Evolutionary conservation across 2,329 filamentous ascomycete species (phyloP).

Genomic region (Sporothrix brunneoviolacea): DNA sequence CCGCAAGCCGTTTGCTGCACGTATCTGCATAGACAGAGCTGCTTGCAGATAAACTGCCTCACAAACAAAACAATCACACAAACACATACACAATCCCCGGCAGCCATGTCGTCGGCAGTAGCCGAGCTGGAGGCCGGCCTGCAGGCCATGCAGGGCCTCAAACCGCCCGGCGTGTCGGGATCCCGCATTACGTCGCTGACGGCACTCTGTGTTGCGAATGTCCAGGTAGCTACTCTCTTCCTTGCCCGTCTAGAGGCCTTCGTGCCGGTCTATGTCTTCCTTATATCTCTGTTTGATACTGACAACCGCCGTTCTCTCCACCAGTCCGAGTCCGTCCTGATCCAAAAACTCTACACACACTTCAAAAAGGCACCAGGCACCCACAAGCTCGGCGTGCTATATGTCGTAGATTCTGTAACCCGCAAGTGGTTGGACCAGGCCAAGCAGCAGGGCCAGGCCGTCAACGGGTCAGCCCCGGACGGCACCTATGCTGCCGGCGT

Average conservation of each 20-base stretch:
- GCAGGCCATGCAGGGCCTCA: slow-evolving; percentile 84
- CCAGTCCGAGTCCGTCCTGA: slow-evolving; percentile 87
- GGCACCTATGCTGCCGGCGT: slow-evolving; percentile 94
- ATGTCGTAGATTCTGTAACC: slow-evolving; percentile 99
- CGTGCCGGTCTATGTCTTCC: slow-evolving; percentile 3
- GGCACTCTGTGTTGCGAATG: slow-evolving; percentile 76
- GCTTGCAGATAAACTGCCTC: background rate
- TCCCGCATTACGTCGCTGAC: slow-evolving; percentile 87
- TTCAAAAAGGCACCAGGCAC: slow-evolving; percentile 92
- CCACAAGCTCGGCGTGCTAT: slow-evolving; percentile 97
- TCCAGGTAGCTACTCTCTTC: slow-evolving; percentile 61
- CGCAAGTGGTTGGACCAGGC: slow-evolving; percentile 98
- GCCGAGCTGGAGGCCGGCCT: slow-evolving; percentile 85
- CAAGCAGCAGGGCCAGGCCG: slow-evolving; percentile 73
- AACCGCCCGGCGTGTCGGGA: slow-evolving; percentile 89
- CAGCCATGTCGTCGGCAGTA: slow-evolving; percentile 69
- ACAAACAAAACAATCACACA: background rate
- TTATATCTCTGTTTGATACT: slow-evolving; percentile 17
- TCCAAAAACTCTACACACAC: slow-evolving; percentile 94
- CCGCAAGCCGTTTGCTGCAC: too few species aligned
- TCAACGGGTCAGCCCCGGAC: slow-evolving; percentile 74
- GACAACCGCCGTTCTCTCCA: background rate
- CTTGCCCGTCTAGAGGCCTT: background rate
- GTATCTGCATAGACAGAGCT: too few species aligned
- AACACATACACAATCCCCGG: slow-evolving; percentile 38